Evolutionary conservation across 108 stramenopile genomes (phyloP).

Genomic region (Mayamaea pseudoterrestris): DNA sequence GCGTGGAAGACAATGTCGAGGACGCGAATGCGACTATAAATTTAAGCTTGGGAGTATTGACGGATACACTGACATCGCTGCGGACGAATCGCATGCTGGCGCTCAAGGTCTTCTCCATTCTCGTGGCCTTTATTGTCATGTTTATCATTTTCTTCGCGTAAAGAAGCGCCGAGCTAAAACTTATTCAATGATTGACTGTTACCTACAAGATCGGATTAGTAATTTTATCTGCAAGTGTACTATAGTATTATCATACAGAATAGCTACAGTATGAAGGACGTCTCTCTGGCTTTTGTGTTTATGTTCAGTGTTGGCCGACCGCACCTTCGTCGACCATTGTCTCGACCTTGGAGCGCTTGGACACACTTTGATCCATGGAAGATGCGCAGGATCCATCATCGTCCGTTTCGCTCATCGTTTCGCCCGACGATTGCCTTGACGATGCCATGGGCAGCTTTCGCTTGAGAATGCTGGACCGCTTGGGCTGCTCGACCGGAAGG

Average conservation of each 20-base stretch:
- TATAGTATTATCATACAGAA: background rate
- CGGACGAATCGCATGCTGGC: constrained; percentile 55
- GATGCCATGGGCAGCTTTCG: background rate
- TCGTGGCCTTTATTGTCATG: constrained; percentile 71
- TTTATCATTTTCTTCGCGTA: constrained; percentile 84
- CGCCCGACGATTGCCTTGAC: background rate
- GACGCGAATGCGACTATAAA: constrained; percentile 71
- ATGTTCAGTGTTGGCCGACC: too few species aligned
- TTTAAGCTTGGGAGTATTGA: constrained; percentile 56
- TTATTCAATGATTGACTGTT: background rate
- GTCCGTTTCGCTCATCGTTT: background rate
- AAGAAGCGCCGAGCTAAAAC: too few species aligned
- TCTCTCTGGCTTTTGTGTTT: too few species aligned
- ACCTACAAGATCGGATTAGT: background rate
- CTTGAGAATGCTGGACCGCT: too few species aligned
- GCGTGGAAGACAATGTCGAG: constrained; percentile 87
- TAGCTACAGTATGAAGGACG: too few species aligned
- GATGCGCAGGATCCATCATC: too few species aligned
- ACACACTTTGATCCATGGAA: too few species aligned
- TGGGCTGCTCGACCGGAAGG: too few species aligned
- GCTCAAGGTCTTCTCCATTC: constrained; percentile 57
- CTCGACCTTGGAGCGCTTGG: too few species aligned
- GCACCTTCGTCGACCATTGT: too few species aligned
- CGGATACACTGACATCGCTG: constrained; percentile 67
- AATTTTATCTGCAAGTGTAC: background rate